These are phyloP conservation scores for Alternaria angustiovoidea DNA, from an alignment of 2,329 filamentous ascomycete genomes.

Conservation along the genomic window DNA sequence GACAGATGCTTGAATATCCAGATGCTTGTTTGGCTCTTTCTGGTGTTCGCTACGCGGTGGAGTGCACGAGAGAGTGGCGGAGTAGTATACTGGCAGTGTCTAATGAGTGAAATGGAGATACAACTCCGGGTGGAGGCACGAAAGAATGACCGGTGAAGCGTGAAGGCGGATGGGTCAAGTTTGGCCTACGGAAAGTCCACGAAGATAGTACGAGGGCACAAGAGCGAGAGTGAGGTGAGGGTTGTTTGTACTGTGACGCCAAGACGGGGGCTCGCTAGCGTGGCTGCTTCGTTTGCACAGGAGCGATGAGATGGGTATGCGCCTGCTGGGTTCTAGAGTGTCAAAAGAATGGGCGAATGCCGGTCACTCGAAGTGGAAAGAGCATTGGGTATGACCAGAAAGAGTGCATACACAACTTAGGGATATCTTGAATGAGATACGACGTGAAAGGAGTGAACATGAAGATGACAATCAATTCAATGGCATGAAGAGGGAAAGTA, in stretches of 20 bases:
- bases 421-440: not conserved
- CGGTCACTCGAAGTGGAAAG: not conserved
- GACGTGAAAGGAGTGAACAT: not conserved
- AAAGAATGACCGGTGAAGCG: conserved; percentile 30
- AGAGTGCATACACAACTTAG: not conserved
- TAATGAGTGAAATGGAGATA: conserved; percentile 49
- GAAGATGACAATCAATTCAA: not conserved
- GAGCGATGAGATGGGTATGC: conserved; percentile 30
- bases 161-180: conserved; percentile 13
- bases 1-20: not conserved
- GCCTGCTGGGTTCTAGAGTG: conserved; percentile 18
- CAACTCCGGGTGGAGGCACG: conserved; percentile 33
- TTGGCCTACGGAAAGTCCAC: conserved; percentile 20
- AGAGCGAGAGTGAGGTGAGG: conserved; percentile 15
- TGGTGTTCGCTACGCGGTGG: conserved; percentile 16
- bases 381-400: not conserved
- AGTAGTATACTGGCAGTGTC: conserved; percentile 30
- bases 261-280: conserved; percentile 32
- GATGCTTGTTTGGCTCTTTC: conserved; percentile 13
- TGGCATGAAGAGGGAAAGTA: not conserved
- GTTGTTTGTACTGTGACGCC: conserved; percentile 35
- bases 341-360: not conserved
- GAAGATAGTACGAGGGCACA: conserved; percentile 22
- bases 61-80: conserved; percentile 24
- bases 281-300: conserved; percentile 26